phyloP scores from a whole-genome alignment of 805 yeast species.

The Maudiozyma pseudohumilis region DNA sequence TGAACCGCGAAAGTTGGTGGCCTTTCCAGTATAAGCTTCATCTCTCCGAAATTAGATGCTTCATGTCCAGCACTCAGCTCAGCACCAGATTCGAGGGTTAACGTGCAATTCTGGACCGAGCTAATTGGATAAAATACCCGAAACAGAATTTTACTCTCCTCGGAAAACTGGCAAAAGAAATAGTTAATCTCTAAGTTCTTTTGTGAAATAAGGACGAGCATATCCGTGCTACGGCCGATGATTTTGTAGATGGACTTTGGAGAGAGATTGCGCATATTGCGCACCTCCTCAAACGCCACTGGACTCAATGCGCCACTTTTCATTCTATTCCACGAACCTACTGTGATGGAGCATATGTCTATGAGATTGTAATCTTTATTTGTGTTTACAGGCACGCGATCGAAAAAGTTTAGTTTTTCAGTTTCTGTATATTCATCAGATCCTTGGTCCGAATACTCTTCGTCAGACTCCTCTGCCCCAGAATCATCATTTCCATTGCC shows the following conservation, averaged over 20 bases:
- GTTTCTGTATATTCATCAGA: not conserved
- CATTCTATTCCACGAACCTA: slow-evolving; percentile 74
- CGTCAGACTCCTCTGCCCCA: slow-evolving; percentile 9
- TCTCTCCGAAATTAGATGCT: slow-evolving; percentile 33
- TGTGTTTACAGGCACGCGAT: slow-evolving; percentile 40
- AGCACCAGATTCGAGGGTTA: slow-evolving; percentile 37
- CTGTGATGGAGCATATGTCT: slow-evolving; percentile 58
- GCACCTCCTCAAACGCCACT: slow-evolving; percentile 32
- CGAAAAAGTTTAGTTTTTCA: slow-evolving; percentile 20
- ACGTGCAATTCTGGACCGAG: slow-evolving; percentile 48
- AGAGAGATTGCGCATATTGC: slow-evolving; percentile 48
- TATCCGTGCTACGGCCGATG: slow-evolving; percentile 57
- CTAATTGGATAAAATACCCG: slow-evolving; percentile 62
- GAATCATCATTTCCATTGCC: slow-evolving; percentile 1
- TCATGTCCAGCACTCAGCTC: slow-evolving; percentile 10
- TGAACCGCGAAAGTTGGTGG: slow-evolving; percentile 75
- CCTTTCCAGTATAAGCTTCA: slow-evolving; percentile 41
- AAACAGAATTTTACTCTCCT: slow-evolving; percentile 57
- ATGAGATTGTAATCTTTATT: slow-evolving; percentile 62
- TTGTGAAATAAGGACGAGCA: slow-evolving; percentile 59
- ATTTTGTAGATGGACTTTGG: slow-evolving; percentile 55
- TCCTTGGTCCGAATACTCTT: not conserved
- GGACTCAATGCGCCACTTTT: slow-evolving; percentile 46
- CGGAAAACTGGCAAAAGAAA: slow-evolving; percentile 65
- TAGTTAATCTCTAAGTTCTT: slow-evolving; percentile 66